Evolutionary conservation across 495 filamentous ascomycete species (phyloP).

Genomic region (Xylaria scruposa): DNA sequence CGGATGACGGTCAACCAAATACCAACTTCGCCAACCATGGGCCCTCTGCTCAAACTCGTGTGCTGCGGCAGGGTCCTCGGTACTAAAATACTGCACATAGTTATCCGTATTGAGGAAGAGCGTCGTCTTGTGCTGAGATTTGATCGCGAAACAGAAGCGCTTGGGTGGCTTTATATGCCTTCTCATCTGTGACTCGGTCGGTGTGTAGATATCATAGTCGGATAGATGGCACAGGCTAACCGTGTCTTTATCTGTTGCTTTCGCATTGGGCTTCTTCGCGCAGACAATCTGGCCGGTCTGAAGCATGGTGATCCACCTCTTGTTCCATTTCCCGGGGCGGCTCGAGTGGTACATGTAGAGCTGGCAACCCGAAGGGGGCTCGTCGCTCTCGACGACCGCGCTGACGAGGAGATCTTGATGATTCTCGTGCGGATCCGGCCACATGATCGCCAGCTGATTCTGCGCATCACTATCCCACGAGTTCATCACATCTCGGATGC

Average conservation of each 20-base stretch:
- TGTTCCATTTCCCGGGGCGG: conserved; percentile 82
- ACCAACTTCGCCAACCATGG: conserved; percentile 89
- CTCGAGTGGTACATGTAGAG: conserved; percentile 82
- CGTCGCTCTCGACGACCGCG: conserved; percentile 62
- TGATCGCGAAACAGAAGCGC: conserved; percentile 83
- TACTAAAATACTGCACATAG: conserved; percentile 91
- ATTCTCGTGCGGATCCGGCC: conserved; percentile 43
- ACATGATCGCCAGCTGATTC: conserved; percentile 67
- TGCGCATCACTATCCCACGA: conserved; percentile 84
- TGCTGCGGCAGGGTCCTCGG: conserved; percentile 70
- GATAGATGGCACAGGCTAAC: conserved; percentile 82
- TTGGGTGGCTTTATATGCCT: conserved; percentile 77
- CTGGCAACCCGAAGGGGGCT: conserved; percentile 60
- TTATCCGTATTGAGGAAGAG: conserved; percentile 83
- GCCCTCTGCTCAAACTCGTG: conserved; percentile 71
- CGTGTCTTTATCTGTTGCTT: conserved; percentile 63
- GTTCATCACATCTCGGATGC: conserved; percentile 85
- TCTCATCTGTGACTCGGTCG: conserved; percentile 65
- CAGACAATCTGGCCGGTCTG: conserved; percentile 76
- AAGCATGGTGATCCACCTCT: conserved; percentile 77
- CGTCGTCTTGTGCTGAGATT: conserved; percentile 88
- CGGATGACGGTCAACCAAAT: conserved; percentile 70
- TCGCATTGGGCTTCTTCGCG: conserved; percentile 69
- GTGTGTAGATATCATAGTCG: conserved; percentile 91
- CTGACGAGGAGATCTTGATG: conserved; percentile 54